These are phyloP conservation scores for Bonia amplexicaulis DNA, from an alignment of 176 grass and related monocot genomes.

Conservation along the genomic window DNA sequence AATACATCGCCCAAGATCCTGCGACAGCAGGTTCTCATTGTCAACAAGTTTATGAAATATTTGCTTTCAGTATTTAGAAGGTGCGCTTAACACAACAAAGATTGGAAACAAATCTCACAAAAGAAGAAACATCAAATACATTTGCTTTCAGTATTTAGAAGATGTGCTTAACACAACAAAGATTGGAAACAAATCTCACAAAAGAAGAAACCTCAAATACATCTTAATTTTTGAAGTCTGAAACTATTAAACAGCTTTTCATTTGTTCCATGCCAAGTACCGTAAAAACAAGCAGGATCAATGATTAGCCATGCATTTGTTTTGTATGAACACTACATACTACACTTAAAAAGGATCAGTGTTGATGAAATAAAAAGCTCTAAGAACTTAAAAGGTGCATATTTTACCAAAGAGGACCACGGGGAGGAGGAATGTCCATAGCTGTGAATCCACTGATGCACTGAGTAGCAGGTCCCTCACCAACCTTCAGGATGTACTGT, in stretches of 20 bases:
- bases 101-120: neutral
- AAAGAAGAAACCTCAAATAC: neutral
- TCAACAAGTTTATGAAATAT: neutral
- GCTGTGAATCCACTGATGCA: slow-evolving; percentile 91
- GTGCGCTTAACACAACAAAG: neutral
- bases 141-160: neutral
- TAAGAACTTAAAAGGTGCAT: neutral
- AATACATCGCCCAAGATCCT: slow-evolving; percentile 94
- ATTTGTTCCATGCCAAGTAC: neutral
- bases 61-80: neutral
- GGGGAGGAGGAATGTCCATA: slow-evolving; percentile 73
- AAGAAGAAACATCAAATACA: neutral
- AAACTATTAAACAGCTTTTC: neutral
- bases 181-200: neutral
- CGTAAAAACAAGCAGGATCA: neutral
- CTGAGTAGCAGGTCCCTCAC: slow-evolving; percentile 43
- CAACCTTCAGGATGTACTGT: slow-evolving; percentile 75
- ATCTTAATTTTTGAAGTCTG: neutral
- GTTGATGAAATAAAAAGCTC: neutral
- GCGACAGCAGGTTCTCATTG: neutral
- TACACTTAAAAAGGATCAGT: neutral
- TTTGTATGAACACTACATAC: neutral
- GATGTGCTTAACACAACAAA: neutral
- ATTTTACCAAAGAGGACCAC: slow-evolving; percentile 76
- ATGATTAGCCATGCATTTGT: neutral